phyloP scores from a whole-genome alignment of 768 basidiomycete species.

The Trametes cinnabarina region DNA sequence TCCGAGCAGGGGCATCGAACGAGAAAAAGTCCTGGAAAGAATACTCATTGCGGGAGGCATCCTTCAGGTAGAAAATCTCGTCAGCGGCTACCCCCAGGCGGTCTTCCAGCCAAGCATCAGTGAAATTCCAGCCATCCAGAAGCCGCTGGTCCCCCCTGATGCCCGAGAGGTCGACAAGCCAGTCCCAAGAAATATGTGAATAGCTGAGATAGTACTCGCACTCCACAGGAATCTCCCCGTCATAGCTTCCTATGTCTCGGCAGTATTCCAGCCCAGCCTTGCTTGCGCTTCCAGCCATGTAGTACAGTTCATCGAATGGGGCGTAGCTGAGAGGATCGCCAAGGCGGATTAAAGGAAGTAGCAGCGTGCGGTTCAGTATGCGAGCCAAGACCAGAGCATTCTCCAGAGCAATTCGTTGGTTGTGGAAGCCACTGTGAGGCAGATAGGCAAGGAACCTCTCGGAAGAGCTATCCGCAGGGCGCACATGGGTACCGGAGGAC shows the following conservation, averaged over 20 bases:
- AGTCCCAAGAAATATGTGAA: slow-evolving; percentile 68
- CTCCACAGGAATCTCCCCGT: slow-evolving; percentile 38
- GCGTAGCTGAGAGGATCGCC: slow-evolving; percentile 49
- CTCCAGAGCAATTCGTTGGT: slow-evolving; percentile 83
- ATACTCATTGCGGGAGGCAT: slow-evolving; percentile 59
- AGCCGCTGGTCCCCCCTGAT: slow-evolving; percentile 41
- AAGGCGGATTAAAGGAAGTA: slow-evolving; percentile 73
- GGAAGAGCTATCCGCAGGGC: not conserved
- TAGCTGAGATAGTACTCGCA: slow-evolving; percentile 61
- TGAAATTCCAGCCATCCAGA: slow-evolving; percentile 49
- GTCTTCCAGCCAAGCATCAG: slow-evolving; percentile 45
- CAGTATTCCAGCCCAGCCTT: slow-evolving; percentile 58
- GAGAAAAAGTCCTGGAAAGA: slow-evolving; percentile 49
- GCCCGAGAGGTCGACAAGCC: slow-evolving; percentile 55
- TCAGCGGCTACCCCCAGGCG: slow-evolving; percentile 35
- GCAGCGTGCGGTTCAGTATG: slow-evolving; percentile 71
- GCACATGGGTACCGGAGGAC: not conserved
- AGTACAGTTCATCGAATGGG: slow-evolving; percentile 23
- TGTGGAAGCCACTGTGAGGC: slow-evolving; percentile 83
- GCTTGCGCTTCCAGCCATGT: slow-evolving; percentile 33
- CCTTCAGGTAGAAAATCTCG: slow-evolving; percentile 50
- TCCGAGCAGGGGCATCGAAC: slow-evolving; percentile 26
- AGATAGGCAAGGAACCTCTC: slow-evolving; percentile 67
- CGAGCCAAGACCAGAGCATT: slow-evolving; percentile 75
- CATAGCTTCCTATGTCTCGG: slow-evolving; percentile 35